Evolutionary conservation across 495 filamentous ascomycete genomes (phyloP), one percentile per base, ranked within the genome.

Genomic region (Paragyromitra xinjiangensis): DNA sequence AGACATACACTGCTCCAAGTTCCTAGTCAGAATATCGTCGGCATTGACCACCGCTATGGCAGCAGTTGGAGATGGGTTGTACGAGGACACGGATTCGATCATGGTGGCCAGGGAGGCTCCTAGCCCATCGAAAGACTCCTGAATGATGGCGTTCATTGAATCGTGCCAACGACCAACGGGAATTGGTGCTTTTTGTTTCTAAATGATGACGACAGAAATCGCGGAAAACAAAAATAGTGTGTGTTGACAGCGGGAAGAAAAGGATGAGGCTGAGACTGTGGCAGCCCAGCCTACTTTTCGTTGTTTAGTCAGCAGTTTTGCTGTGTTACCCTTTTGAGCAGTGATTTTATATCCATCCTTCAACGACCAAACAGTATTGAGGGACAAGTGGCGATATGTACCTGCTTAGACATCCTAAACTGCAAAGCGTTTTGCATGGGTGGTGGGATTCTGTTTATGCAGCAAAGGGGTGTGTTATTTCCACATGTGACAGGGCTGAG

Each of bases 1-100:
- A 62, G 19, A 79, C 85, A 48, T 83, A 91, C 90, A 73, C 62
- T 89, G 86, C 76, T 89, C 85, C 22, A 95, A 84, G 16, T 88
- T 88, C 56, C 84, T 79, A 58, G 82, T 85, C 24, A 95, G 87
- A 62, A 89, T 88, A 48, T 86, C 85, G 75, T 95, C 92, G 53
- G 91, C 92, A n/a, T 85, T 83, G 6, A 91, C 84, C 22, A 95
- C 87, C 42, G 91, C 88, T 26, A 86, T 84, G 5, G 92, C 92
- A 29, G 89, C 87, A 37, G 84, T 81, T 5, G 88, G 83, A 11
- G 89, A 91, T 39, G 92, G 92, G 76, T 92, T 92, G 87, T 93
- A 94, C 70, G 92, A 90, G 8, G 91, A 85, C 53, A 95, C 91
- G 1, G 92, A 93, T 81, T 92, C 90, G 79, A 93, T 88, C 11